Conservation (phyloP, 768 basidiomycete species). For the Kwoniella bestiolae region DNA sequence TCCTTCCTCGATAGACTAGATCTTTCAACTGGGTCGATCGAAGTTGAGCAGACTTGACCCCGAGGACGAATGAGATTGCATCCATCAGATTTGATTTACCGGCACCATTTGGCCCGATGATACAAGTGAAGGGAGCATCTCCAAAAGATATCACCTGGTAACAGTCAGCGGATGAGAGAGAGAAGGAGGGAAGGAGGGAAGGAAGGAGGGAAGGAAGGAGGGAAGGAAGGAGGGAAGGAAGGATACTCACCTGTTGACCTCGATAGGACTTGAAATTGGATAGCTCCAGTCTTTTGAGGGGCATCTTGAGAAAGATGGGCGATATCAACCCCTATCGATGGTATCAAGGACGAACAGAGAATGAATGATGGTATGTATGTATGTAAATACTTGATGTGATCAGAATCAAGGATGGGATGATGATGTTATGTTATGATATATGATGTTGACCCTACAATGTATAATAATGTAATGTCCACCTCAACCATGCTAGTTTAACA, state of each 20-base stretch:
- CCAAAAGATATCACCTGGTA: conserved; percentile 58
- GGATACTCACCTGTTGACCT: conserved; percentile 57
- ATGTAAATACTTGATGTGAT: too few relatives aligned
- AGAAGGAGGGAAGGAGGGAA: not conserved
- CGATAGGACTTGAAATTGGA: conserved; percentile 98
- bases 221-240: not conserved
- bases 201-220: too few relatives aligned
- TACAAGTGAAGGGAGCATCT: conserved; percentile 75
- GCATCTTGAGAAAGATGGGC: conserved; percentile 40
- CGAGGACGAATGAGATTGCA: conserved; percentile 97
- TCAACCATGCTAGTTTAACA: not conserved
- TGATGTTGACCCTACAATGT: not conserved
- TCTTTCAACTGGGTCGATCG: conserved; percentile 93
- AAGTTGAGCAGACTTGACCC: conserved; percentile 90
- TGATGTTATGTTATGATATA: too few relatives aligned
- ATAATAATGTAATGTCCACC: not conserved
- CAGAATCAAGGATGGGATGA: too few relatives aligned
- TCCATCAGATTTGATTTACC: conserved; percentile 99
- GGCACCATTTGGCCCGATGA: conserved; percentile 98
- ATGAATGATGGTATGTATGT: too few relatives aligned
- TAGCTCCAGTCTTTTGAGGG: conserved; percentile 67
- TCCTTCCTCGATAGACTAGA: conserved; percentile 88
- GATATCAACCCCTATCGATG: not conserved
- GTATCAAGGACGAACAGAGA: not conserved
- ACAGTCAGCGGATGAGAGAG: conserved; percentile 54